Evolutionary conservation across 768 basidiomycete genomes (phyloP).

Genomic region (Podaxis mareebaensis): DNA sequence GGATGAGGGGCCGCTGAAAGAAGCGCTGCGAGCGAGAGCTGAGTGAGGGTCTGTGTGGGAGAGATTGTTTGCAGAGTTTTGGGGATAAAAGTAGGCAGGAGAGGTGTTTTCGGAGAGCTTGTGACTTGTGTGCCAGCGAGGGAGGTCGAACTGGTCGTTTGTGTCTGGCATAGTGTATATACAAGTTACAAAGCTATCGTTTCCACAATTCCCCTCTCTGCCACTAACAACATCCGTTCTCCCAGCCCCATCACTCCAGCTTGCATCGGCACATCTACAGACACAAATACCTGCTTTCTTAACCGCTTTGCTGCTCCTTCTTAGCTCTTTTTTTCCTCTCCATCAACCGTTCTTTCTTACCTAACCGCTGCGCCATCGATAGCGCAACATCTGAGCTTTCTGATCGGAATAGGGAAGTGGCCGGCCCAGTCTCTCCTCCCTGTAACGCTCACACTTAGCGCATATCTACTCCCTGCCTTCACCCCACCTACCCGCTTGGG

Average conservation of each 20-base stretch:
- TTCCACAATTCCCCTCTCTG: conserved; percentile 62
- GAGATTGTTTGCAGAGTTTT: not conserved
- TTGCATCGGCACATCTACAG: conserved; percentile 51
- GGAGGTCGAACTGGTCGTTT: conserved; percentile 84
- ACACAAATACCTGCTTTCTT: conserved; percentile 69
- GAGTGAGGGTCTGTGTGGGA: conserved; percentile 48
- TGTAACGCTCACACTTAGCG: conserved; percentile 19
- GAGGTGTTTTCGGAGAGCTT: conserved; percentile 51
- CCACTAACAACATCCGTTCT: conserved; percentile 47
- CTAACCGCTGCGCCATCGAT: conserved; percentile 79
- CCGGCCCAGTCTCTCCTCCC: conserved; percentile 41
- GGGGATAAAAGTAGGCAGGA: conserved; percentile 51
- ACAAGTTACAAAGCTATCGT: conserved; percentile 29
- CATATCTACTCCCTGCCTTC: conserved; percentile 17
- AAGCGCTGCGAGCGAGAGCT: conserved; percentile 68
- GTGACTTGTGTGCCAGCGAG: conserved; percentile 58
- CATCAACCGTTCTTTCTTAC: conserved; percentile 41
- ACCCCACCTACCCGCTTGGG: conserved; percentile 34
- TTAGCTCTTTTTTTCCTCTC: conserved; percentile 18
- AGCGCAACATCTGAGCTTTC: conserved; percentile 61
- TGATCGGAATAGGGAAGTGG: conserved; percentile 66
- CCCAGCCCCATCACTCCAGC: conserved; percentile 40
- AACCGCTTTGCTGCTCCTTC: conserved; percentile 57
- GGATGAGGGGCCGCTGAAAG: conserved; percentile 47
- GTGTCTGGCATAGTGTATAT: conserved; percentile 56